Conservation (phyloP, 1,139 yeast genomes). For the Scheffersomyces quercinus region DNA sequence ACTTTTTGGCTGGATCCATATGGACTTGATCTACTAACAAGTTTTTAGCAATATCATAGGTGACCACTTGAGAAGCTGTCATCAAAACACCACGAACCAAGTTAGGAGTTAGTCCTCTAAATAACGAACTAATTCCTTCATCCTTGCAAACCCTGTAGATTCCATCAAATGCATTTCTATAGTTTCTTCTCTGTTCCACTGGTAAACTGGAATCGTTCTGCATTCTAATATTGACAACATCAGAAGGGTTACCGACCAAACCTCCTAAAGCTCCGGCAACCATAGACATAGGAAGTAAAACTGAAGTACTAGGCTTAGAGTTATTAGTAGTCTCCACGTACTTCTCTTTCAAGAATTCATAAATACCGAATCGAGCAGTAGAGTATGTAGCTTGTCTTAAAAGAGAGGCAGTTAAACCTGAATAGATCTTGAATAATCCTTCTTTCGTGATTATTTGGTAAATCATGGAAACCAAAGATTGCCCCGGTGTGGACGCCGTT, state of each 20-base stretch:
- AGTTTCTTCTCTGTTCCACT: conserved; percentile 64
- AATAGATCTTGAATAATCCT: conserved; percentile 68
- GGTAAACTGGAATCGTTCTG: conserved; percentile 82
- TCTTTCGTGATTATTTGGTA: conserved; percentile 59
- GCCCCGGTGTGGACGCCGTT: conserved; percentile 66
- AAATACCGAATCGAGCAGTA: conserved; percentile 80
- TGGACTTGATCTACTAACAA: conserved; percentile 51
- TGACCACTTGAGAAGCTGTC: conserved; percentile 92
- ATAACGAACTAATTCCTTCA: conserved; percentile 63
- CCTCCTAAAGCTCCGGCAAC: conserved; percentile 83
- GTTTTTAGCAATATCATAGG: conserved; percentile 76
- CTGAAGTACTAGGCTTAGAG: conserved; percentile 38
- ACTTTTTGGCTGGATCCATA: conserved; percentile 60
- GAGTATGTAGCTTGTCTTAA: conserved; percentile 88
- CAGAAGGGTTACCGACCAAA: conserved; percentile 83
- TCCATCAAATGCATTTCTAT: conserved; percentile 80
- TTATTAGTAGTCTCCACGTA: conserved; percentile 35
- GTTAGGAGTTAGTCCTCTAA: conserved; percentile 78
- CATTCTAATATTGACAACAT: conserved; percentile 87
- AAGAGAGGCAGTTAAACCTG: conserved; percentile 80
- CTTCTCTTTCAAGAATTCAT: conserved; percentile 69
- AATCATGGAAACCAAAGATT: conserved; percentile 62
- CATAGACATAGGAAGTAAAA: conserved; percentile 77
- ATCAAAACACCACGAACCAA: conserved; percentile 78
- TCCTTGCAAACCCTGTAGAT: conserved; percentile 56